Evolutionary conservation across 2,329 filamentous ascomycete genomes (phyloP).

Genomic region (Neospermospora avenae): DNA sequence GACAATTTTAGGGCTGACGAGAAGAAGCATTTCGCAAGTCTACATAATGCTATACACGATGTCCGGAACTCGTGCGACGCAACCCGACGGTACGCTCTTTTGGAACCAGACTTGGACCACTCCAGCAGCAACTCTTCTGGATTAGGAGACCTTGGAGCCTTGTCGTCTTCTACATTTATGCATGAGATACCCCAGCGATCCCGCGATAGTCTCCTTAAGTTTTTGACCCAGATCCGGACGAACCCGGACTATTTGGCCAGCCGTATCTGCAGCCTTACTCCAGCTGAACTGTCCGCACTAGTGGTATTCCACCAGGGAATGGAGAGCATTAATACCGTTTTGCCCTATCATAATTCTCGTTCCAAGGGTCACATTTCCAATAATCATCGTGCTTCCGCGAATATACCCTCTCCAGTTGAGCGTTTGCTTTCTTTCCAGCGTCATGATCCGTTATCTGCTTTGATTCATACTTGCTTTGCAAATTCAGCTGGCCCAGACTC

Average conservation of each 20-base stretch:
- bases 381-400: constrained; percentile 44
- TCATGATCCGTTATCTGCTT: constrained; percentile 77
- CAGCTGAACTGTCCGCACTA: constrained; percentile 72
- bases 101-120: constrained; percentile 69
- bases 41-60: constrained; percentile 77
- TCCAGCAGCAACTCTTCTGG: constrained; percentile 35
- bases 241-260: constrained; percentile 86
- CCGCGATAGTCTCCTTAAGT: constrained; percentile 71
- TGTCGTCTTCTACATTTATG: constrained; percentile 51
- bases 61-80: constrained; percentile 75
- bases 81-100: constrained; percentile 64
- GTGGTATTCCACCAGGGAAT: constrained; percentile 74
- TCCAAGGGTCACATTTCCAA: constrained; percentile 43
- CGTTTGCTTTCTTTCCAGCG: constrained; percentile 84
- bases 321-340: constrained; percentile 79
- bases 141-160: constrained; percentile 42
- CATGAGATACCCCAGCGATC: constrained; percentile 74
- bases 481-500: constrained; percentile 80
- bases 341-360: constrained; percentile 61
- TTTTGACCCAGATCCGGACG: constrained; percentile 77
- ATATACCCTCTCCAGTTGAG: constrained; percentile 66
- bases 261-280: constrained; percentile 71
- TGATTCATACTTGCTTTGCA: constrained; percentile 87
- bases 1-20: constrained; percentile 77
- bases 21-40: constrained; percentile 69